Evolutionary conservation across 805 yeast species (phyloP).

Genomic region (Wickerhamomyces bisporus): DNA sequence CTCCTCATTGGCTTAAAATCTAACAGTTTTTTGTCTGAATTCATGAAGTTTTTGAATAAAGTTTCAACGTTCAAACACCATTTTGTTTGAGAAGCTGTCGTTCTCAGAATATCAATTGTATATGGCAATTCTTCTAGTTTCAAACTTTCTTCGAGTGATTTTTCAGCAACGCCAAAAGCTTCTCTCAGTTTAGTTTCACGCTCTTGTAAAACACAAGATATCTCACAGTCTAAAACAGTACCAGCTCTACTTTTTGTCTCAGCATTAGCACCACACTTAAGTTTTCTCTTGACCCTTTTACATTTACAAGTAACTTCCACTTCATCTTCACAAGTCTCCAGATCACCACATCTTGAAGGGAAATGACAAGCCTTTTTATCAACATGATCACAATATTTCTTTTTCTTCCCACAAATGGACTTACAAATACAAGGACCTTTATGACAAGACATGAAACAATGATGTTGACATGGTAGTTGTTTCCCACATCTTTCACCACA

Average conservation of each 20-base stretch:
- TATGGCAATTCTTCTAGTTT: slow-evolving; percentile 18
- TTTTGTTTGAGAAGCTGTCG: slow-evolving; percentile 37
- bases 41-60: slow-evolving; percentile 44
- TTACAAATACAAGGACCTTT: slow-evolving; percentile 62
- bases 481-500: slow-evolving; percentile 65
- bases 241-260: slow-evolving; percentile 28
- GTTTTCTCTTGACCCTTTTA: slow-evolving; percentile 44
- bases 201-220: slow-evolving; percentile 55
- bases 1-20: slow-evolving; percentile 72
- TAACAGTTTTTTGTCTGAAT: slow-evolving; percentile 34
- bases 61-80: slow-evolving; percentile 70
- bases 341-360: slow-evolving; percentile 46
- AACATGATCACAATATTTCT: slow-evolving; percentile 60
- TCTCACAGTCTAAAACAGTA: slow-evolving; percentile 55
- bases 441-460: slow-evolving; percentile 54
- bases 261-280: slow-evolving; percentile 54
- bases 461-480: slow-evolving; percentile 42
- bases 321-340: slow-evolving; percentile 43
- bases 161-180: slow-evolving; percentile 44
- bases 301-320: slow-evolving; percentile 59
- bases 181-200: slow-evolving; percentile 58
- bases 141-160: slow-evolving; percentile 4
- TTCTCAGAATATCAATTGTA: slow-evolving; percentile 17
- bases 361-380: slow-evolving; percentile 66
- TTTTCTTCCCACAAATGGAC: slow-evolving; percentile 48